Evolutionary conservation across 108 stramenopile species (phyloP).

Genomic region (Phaeodactylum tricornutum): DNA sequence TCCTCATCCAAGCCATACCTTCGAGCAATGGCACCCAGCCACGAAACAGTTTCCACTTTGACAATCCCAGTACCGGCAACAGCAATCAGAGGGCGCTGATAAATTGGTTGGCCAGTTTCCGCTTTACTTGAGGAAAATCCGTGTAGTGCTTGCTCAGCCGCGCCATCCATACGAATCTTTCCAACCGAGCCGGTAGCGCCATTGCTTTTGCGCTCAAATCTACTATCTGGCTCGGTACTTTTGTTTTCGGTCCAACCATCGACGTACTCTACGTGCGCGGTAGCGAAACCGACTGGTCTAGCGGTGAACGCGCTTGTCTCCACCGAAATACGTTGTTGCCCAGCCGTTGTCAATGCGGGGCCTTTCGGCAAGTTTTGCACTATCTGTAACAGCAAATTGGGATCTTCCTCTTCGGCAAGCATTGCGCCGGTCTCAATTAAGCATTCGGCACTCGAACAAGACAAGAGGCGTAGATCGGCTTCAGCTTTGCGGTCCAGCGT

Average conservation of each 20-base stretch:
- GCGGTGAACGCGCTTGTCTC: slow-evolving; percentile 7
- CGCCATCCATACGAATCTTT: slow-evolving; percentile 74
- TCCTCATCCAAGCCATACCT: slow-evolving; percentile 75
- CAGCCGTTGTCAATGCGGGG: slow-evolving; percentile 6
- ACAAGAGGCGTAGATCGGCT: slow-evolving; percentile 55
- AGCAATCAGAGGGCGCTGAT: slow-evolving; percentile 45
- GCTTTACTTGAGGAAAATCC: slow-evolving; percentile 31
- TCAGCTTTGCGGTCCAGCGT: slow-evolving; percentile 84
- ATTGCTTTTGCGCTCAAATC: slow-evolving; percentile 51
- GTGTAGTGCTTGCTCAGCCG: slow-evolving; percentile 61
- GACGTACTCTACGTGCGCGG: slow-evolving; percentile 24
- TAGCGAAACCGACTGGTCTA: neutral
- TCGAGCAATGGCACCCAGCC: slow-evolving; percentile 79
- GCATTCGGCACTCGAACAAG: slow-evolving; percentile 3
- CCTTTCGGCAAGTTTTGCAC: neutral
- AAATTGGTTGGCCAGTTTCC: slow-evolving; percentile 2
- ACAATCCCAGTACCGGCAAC: slow-evolving; percentile 50
- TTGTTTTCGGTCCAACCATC: slow-evolving; percentile 66
- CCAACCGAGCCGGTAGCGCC: slow-evolving; percentile 28
- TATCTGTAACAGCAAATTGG: too few species aligned
- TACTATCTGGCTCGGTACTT: slow-evolving; percentile 79
- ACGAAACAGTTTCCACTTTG: slow-evolving; percentile 66
- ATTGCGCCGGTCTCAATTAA: slow-evolving; percentile 17
- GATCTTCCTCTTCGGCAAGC: slow-evolving; percentile 35
- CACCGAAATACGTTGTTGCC: slow-evolving; percentile 5